These are phyloP conservation scores for Plenodomus lindquistii DNA, from an alignment of 2,329 filamentous ascomycete genomes.

Conservation along the genomic window DNA sequence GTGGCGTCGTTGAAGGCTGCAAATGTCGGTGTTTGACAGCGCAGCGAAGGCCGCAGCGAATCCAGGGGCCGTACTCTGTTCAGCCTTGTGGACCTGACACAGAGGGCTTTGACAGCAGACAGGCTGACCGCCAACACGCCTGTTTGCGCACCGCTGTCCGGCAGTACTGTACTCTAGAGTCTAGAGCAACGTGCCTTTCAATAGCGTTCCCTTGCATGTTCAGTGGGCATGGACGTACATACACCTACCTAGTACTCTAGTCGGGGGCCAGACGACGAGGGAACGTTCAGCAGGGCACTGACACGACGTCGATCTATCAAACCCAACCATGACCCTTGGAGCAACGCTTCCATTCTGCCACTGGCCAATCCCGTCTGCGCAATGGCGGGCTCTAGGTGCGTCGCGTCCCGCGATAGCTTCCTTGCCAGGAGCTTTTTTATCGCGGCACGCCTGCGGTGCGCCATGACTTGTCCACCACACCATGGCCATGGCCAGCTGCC, in stretches of 20 bases:
- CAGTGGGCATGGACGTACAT: too few relatives aligned
- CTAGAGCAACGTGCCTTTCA: slow-evolving; percentile 3
- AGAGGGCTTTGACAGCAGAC: slow-evolving; percentile 9
- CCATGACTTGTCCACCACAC: neutral
- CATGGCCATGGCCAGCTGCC: neutral
- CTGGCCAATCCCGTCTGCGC: slow-evolving; percentile 28
- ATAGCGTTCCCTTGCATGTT: slow-evolving; percentile 15
- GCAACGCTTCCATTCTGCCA: slow-evolving; percentile 21
- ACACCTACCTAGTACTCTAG: too few relatives aligned
- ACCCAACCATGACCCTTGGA: slow-evolving; percentile 16
- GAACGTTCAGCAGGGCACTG: slow-evolving; percentile 30
- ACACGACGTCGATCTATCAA: slow-evolving; percentile 33
- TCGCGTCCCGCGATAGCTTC: slow-evolving; percentile 35
- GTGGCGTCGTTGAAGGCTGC: slow-evolving; percentile 31
- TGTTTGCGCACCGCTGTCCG: slow-evolving; percentile 3
- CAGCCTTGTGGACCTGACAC: slow-evolving; percentile 12
- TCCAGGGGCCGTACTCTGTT: slow-evolving; percentile 12
- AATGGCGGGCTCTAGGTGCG: slow-evolving; percentile 32
- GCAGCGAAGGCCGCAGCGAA: slow-evolving; percentile 12
- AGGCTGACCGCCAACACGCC: slow-evolving; percentile 8
- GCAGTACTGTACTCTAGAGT: too few relatives aligned
- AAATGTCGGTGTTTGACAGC: slow-evolving; percentile 17
- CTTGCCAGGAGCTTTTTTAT: slow-evolving; percentile 17
- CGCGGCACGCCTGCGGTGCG: slow-evolving; percentile 6
- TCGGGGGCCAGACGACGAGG: slow-evolving; percentile 26